phyloP scores from a whole-genome alignment of 768 basidiomycete species.

The Suillus subalutaceus region DNA sequence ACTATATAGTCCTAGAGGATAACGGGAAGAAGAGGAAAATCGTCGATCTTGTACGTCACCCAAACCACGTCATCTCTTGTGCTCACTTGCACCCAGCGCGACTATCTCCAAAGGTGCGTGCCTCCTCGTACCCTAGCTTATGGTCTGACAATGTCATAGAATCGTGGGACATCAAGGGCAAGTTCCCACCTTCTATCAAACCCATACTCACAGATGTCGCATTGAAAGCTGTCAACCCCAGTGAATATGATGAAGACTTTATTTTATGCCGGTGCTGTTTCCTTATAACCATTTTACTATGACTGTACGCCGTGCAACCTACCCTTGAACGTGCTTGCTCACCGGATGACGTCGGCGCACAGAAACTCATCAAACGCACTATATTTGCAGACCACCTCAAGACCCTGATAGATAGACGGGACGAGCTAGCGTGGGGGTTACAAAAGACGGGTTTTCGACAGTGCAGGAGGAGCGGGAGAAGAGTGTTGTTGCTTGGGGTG shows the following conservation, averaged over 20 bases:
- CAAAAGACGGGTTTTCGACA: constrained; percentile 66
- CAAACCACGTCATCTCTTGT: not conserved
- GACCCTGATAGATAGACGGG: constrained; percentile 68
- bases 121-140: not conserved
- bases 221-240: constrained; percentile 75
- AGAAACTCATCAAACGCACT: constrained; percentile 78
- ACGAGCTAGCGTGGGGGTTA: constrained; percentile 58
- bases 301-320: constrained; percentile 52
- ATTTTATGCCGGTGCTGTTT: constrained; percentile 82
- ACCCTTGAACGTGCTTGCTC: not conserved
- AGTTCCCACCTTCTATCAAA: constrained; percentile 85
- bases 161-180: constrained; percentile 79
- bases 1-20: constrained; percentile 53
- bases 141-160: constrained; percentile 44
- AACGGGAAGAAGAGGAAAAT: constrained; percentile 73
- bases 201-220: constrained; percentile 73
- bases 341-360: not conserved
- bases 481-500: constrained; percentile 70
- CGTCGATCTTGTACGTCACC: constrained; percentile 58
- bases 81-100: constrained; percentile 40
- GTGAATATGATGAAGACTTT: constrained; percentile 91
- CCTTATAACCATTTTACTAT: constrained; percentile 97
- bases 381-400: constrained; percentile 75
- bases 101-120: constrained; percentile 57
- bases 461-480: constrained; percentile 80